A percentile compares a stretch with the other conserved stretches of the same genome.
These are phyloP conservation scores for Ochromonadaceae sp. DNA, from an alignment of 352 stramenopile species.

Conservation along the genomic window DNA sequence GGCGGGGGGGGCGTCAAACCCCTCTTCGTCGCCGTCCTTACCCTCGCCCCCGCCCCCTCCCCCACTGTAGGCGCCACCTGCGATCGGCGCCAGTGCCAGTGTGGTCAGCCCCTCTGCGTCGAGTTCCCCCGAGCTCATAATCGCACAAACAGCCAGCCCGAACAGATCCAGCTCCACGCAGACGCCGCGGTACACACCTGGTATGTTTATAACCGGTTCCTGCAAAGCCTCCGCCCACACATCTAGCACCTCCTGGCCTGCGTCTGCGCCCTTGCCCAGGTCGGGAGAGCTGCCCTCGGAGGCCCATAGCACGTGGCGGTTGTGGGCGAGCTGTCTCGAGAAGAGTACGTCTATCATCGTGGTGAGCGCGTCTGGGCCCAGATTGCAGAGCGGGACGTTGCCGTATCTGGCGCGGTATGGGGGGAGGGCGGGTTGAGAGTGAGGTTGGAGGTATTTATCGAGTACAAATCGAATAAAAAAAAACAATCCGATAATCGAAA, in stretches of 20 bases:
- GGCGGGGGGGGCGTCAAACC: background rate
- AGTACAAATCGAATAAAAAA: no score
- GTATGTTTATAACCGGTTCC: constrained; percentile 53
- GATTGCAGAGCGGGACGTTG: constrained; percentile 84
- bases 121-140: background rate
- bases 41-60: constrained; percentile 3
- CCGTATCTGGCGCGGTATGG: constrained; percentile 39
- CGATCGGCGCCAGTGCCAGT: constrained; percentile 18
- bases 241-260: background rate
- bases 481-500: no score
- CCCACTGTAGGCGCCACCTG: no score
- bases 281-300: constrained; percentile 63
- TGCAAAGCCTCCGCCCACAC: background rate
- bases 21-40: background rate
- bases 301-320: constrained; percentile 89
- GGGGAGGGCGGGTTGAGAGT: no score
- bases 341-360: constrained; percentile 83
- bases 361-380: constrained; percentile 67
- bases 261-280: constrained; percentile 51
- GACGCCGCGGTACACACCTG: constrained; percentile 68
- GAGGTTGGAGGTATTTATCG: constrained; percentile 46
- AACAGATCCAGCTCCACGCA: constrained; percentile 54
- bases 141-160: background rate
- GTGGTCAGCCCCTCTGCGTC: background rate
- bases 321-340: constrained; percentile 64